These are phyloP conservation scores for Metarhizium anisopliae DNA, from an alignment of 2,329 filamentous ascomycete genomes.

Conservation along the genomic window DNA sequence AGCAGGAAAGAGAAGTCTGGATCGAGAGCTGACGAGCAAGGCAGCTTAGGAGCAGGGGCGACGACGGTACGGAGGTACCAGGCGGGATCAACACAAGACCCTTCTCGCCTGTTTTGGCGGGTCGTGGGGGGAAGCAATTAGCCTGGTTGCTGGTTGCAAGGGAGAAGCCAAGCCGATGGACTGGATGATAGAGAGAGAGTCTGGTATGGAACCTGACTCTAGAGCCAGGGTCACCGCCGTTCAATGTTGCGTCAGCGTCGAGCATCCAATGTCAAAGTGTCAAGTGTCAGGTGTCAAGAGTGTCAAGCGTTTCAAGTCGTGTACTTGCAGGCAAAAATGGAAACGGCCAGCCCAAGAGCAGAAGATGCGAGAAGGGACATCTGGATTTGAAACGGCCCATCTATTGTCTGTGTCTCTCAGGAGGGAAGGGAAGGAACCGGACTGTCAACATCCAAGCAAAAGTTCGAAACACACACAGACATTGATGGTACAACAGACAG, in stretches of 20 bases:
- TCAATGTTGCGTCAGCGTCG: not conserved
- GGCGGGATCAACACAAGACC: conserved; percentile 1
- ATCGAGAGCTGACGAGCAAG: conserved; percentile 4
- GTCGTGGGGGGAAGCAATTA: conserved; percentile 1
- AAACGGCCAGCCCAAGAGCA: not conserved
- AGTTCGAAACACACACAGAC: not conserved
- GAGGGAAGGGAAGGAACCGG: not conserved
- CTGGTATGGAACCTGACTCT: too few species aligned
- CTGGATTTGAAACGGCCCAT: not conserved
- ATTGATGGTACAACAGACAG: not conserved
- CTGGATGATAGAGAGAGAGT: too few species aligned
- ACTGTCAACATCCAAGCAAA: not conserved
- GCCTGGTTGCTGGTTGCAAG: not conserved
- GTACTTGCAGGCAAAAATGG: not conserved
- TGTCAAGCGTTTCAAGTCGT: not conserved
- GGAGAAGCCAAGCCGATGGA: not conserved
- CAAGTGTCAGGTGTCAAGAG: not conserved
- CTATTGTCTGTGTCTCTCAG: not conserved
- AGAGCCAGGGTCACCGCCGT: not conserved
- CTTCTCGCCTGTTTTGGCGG: conserved; percentile 6
- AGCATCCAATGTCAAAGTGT: not conserved
- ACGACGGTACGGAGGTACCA: not conserved
- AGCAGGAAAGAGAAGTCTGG: conserved; percentile 1
- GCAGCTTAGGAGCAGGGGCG: not conserved
- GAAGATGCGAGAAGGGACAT: not conserved